These are phyloP conservation scores for Candida sithepensis DNA, from an alignment of 805 yeast species.

Conservation along the genomic window DNA sequence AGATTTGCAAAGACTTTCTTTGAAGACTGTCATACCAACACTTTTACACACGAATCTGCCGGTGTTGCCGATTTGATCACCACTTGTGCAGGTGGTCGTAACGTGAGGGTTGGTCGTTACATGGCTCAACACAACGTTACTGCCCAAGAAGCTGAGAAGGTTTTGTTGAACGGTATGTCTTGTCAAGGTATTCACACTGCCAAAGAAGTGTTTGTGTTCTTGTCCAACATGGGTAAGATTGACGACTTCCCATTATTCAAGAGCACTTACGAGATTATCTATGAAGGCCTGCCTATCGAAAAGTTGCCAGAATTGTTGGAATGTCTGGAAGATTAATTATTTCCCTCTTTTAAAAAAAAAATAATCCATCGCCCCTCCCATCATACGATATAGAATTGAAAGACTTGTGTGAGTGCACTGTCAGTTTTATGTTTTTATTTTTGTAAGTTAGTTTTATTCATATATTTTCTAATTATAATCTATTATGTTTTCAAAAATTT, in stretches of 20 bases:
- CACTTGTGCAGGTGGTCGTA: slow-evolving; percentile 97
- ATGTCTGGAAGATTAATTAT: slow-evolving; percentile 33
- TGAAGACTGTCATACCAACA: slow-evolving; percentile 67
- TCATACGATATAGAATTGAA: too few relatives aligned
- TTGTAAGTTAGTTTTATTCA: too few relatives aligned
- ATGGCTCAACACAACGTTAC: slow-evolving; percentile 77
- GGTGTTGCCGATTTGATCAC: slow-evolving; percentile 99
- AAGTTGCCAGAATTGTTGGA: slow-evolving; percentile 72
- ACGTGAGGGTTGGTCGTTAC: slow-evolving; percentile 83
- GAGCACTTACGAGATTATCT: slow-evolving; percentile 80
- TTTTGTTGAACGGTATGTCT: slow-evolving; percentile 87
- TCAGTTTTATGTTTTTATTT: too few relatives aligned
- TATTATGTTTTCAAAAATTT: too few relatives aligned
- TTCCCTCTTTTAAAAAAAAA: too few relatives aligned
- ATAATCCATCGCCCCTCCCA: too few relatives aligned
- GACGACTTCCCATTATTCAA: slow-evolving; percentile 79
- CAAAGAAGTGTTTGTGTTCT: slow-evolving; percentile 85
- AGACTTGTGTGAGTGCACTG: too few relatives aligned
- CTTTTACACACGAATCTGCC: slow-evolving; percentile 90
- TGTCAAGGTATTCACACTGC: slow-evolving; percentile 95
- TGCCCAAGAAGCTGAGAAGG: slow-evolving; percentile 81
- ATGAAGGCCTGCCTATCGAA: slow-evolving; percentile 68
- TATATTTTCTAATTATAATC: too few relatives aligned
- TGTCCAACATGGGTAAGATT: slow-evolving; percentile 46
- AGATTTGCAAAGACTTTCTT: slow-evolving; percentile 79